phyloP scores from a whole-genome alignment of 805 yeast genomes.

The Candida chilensis region DNA sequence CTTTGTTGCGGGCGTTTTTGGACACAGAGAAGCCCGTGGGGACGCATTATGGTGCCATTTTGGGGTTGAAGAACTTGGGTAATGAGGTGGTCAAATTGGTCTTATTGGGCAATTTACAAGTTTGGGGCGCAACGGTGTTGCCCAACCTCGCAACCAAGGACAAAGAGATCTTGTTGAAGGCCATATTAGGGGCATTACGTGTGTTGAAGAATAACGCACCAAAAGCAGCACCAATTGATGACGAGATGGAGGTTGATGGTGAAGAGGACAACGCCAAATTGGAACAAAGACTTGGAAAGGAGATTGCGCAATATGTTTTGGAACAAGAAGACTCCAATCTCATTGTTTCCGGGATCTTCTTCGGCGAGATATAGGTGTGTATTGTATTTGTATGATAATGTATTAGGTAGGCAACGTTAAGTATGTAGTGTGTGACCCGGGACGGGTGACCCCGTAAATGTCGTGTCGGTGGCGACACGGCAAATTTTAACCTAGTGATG shows the following conservation, averaged over 20 bases:
- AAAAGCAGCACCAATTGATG: slow-evolving; percentile 4
- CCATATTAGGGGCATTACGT: slow-evolving; percentile 46
- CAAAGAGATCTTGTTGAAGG: slow-evolving; percentile 34
- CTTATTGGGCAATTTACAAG: slow-evolving; percentile 72
- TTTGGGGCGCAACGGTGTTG: slow-evolving; percentile 65
- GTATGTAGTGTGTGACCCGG: too few relatives aligned
- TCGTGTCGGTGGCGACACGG: too few relatives aligned
- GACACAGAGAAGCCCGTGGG: slow-evolving; percentile 79
- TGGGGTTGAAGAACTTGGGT: slow-evolving; percentile 79
- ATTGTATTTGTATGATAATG: too few relatives aligned
- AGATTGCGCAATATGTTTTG: slow-evolving; percentile 40
- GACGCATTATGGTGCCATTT: slow-evolving; percentile 86
- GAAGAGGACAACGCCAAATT: slow-evolving; percentile 31
- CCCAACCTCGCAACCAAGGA: slow-evolving; percentile 35
- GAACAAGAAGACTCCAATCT: slow-evolving; percentile 27
- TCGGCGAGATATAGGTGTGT: slow-evolving; percentile 19
- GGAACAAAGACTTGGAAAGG: slow-evolving; percentile 50
- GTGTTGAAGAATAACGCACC: slow-evolving; percentile 24
- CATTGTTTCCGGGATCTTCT: slow-evolving; percentile 27
- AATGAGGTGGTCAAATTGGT: slow-evolving; percentile 80
- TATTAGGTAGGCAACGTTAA: too few relatives aligned
- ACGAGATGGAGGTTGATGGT: slow-evolving; percentile 21
- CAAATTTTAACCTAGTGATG: too few relatives aligned
- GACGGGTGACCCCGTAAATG: too few relatives aligned
- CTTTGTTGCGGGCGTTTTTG: slow-evolving; percentile 82